Percentiles rank a stretch among this genome's conserved stretches.
Conservation (phyloP, 2,329 filamentous ascomycete species). For the Amylocarpus encephaloides region DNA sequence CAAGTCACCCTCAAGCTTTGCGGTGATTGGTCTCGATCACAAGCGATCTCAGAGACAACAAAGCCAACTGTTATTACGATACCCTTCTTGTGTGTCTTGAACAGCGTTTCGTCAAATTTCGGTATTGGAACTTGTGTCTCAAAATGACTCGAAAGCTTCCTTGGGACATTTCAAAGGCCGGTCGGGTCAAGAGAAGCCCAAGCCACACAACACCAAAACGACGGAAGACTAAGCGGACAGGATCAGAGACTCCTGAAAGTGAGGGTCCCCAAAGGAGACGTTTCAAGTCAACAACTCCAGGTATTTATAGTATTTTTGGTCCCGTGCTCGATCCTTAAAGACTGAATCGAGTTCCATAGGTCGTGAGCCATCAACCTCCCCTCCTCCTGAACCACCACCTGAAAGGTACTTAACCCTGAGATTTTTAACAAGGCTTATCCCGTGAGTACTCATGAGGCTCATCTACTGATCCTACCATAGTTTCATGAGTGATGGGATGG, state of each 20-base stretch:
- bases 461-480: conserved; percentile 18
- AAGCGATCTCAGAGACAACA: too few species aligned
- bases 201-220: conserved; percentile 12
- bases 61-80: too few species aligned
- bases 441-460: neutral
- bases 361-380: conserved; percentile 44
- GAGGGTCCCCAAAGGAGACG: neutral
- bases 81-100: too few species aligned
- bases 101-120: too few species aligned
- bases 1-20: too few species aligned
- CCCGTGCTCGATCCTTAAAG: neutral
- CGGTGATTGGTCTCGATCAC: too few species aligned
- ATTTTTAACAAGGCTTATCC: conserved; percentile 1
- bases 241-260: conserved; percentile 2
- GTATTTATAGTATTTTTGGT: neutral
- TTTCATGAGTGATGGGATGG: conserved; percentile 56
- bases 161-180: conserved; percentile 15
- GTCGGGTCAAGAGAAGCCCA: conserved; percentile 1
- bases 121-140: neutral
- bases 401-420: conserved; percentile 36
- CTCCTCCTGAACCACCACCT: conserved; percentile 41
- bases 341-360: conserved; percentile 6
- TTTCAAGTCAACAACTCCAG: neutral
- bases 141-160: conserved; percentile 27
- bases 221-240: conserved; percentile 6